Evolutionary conservation across 495 filamentous ascomycete species (phyloP).

Genomic region (Podospora comata): DNA sequence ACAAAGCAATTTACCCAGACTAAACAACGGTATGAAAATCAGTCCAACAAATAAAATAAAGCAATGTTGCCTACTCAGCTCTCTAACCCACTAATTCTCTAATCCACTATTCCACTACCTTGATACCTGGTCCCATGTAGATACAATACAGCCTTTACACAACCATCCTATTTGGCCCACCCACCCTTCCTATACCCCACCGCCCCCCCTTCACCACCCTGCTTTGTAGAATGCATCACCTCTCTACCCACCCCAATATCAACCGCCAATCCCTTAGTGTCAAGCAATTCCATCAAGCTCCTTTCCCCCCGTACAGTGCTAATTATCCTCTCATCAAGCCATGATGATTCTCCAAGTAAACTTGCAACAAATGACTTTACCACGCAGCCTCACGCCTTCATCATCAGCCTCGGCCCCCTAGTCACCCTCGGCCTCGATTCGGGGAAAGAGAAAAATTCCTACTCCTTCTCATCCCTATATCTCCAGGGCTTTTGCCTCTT

Average conservation of each 20-base stretch:
- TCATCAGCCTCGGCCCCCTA: not conserved
- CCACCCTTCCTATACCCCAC: not conserved
- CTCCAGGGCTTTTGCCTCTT: constrained; percentile 29
- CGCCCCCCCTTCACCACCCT: not conserved
- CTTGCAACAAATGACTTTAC: not conserved
- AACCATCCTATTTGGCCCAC: not conserved
- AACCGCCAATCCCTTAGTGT: not conserved
- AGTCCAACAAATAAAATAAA: not conserved
- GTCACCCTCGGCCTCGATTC: not conserved
- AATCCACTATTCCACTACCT: not conserved
- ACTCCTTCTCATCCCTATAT: constrained; percentile 27
- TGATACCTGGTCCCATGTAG: not conserved
- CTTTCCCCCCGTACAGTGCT: not conserved
- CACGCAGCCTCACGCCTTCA: not conserved
- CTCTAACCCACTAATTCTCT: not conserved
- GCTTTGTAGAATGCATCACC: not conserved
- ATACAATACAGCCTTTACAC: not conserved
- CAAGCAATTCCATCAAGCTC: not conserved
- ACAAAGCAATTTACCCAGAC: too few relatives aligned
- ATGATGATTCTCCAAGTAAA: not conserved
- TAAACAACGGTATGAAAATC: too few relatives aligned
- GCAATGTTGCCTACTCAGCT: not conserved
- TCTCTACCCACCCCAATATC: not conserved
- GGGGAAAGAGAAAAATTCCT: constrained; percentile 16
- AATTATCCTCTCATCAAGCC: not conserved